Percentiles rank a stretch among this genome's conserved stretches.
Conservation (phyloP, 805 yeast species). For the Candida golubevii region DNA sequence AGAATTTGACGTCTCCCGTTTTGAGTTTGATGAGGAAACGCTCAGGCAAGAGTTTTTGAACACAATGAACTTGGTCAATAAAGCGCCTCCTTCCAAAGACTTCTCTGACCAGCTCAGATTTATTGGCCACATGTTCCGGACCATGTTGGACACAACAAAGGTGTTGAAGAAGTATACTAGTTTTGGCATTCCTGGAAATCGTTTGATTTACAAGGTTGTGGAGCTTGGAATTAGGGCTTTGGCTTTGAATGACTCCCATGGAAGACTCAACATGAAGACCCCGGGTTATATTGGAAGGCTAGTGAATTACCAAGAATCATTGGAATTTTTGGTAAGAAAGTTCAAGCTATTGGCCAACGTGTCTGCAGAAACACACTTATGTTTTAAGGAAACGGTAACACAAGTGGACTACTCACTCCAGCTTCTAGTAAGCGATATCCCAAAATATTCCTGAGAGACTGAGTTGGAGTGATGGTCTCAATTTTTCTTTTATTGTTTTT, state of each 20-base stretch:
- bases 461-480: too few relatives aligned
- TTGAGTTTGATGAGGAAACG: background rate
- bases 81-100: background rate
- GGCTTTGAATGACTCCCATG: background rate
- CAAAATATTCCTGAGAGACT: too few relatives aligned
- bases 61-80: background rate
- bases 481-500: too few relatives aligned
- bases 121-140: background rate
- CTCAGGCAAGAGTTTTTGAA: background rate
- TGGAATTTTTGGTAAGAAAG: background rate
- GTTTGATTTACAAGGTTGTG: background rate
- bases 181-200: background rate
- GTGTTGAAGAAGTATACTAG: background rate
- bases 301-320: too few relatives aligned
- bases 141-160: background rate
- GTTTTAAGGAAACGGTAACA: too few relatives aligned
- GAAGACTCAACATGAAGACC: background rate
- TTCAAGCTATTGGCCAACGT: background rate
- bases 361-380: too few relatives aligned
- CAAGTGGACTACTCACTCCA: too few relatives aligned
- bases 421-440: too few relatives aligned
- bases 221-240: background rate
- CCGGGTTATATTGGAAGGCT: too few relatives aligned
- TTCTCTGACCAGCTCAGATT: background rate
- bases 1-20: background rate